Conservation (phyloP, 345 rosid genomes). For the Eucalyptus marginata region DNA sequence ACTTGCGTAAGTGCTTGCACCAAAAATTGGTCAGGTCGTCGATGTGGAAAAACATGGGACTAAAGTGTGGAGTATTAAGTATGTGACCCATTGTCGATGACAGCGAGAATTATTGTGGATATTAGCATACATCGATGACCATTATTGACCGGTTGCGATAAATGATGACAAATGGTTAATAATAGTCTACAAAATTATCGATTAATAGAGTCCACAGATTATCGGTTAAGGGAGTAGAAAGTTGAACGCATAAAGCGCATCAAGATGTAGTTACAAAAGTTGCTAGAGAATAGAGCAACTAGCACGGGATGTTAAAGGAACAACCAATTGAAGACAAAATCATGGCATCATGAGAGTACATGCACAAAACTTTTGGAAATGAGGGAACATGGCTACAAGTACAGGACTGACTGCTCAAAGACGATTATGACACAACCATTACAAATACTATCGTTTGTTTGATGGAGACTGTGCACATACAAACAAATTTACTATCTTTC, state of each 20-base stretch:
- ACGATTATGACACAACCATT: too few species aligned
- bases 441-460: not conserved
- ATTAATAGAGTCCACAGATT: not conserved
- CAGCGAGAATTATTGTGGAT: not conserved
- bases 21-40: not conserved
- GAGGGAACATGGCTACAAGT: not conserved
- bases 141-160: rapidly evolving
- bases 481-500: not conserved
- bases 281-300: not conserved
- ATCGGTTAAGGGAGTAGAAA: not conserved
- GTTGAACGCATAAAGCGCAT: not conserved
- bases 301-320: too few species aligned
- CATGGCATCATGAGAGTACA: not conserved
- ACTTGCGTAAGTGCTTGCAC: not conserved
- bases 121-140: not conserved
- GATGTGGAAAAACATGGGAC: not conserved
- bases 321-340: not conserved
- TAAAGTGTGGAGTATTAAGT: not conserved
- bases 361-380: not conserved
- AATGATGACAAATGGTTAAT: too few species aligned
- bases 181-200: not conserved
- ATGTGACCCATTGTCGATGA: not conserved
- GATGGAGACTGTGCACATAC: not conserved
- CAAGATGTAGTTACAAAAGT: too few species aligned
- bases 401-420: not conserved